These are phyloP conservation scores for Candida nanaspora DNA, from an alignment of 805 yeast species.

Conservation along the genomic window DNA sequence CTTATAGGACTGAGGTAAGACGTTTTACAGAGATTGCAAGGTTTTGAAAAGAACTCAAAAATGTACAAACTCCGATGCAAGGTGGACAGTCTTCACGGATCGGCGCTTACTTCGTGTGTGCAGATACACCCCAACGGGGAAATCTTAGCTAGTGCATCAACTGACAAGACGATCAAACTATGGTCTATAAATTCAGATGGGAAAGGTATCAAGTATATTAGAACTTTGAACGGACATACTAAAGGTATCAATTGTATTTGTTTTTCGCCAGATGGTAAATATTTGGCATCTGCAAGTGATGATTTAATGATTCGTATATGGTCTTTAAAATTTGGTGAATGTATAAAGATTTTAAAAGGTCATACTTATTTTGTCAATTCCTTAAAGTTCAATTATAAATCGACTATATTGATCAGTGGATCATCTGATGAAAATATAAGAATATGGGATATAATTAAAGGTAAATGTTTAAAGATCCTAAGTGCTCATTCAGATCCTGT, in stretches of 20 bases:
- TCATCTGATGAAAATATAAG: conserved; percentile 87
- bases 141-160: conserved; percentile 49
- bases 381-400: conserved; percentile 63
- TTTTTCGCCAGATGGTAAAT: conserved; percentile 69
- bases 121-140: conserved; percentile 57
- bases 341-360: conserved; percentile 50
- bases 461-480: conserved; percentile 65
- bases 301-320: conserved; percentile 76
- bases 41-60: no score
- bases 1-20: no score
- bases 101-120: conserved; percentile 33
- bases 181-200: conserved; percentile 38
- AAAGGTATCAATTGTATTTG: conserved; percentile 67
- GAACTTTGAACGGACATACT: conserved; percentile 49
- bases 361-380: conserved; percentile 83
- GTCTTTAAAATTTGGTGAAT: conserved; percentile 46
- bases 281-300: conserved; percentile 80
- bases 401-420: conserved; percentile 74
- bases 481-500: conserved; percentile 94
- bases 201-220: conserved; percentile 11
- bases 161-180: conserved; percentile 52
- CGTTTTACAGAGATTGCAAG: no score
- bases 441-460: conserved; percentile 78
- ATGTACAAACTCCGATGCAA: conserved; percentile 9
- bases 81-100: conserved; percentile 8